These are phyloP conservation scores for Hypoxylon sp. DNA, from an alignment of 2,329 filamentous ascomycete species.

Conservation along the genomic window DNA sequence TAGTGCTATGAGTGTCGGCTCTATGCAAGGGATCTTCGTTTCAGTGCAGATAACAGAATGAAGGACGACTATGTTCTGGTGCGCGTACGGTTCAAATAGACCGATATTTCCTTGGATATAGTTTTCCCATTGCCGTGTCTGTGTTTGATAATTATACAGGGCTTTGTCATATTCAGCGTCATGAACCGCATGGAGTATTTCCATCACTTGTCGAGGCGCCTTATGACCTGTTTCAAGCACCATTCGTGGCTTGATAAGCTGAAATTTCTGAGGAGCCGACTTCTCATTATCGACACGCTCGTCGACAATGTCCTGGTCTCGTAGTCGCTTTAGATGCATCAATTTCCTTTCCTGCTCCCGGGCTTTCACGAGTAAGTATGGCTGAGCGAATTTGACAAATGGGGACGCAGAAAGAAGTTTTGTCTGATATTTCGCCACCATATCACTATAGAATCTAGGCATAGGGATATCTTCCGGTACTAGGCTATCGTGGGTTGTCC, in stretches of 20 bases:
- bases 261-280: constrained; percentile 75
- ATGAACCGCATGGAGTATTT: constrained; percentile 92
- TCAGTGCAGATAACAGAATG: constrained; percentile 94
- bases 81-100: constrained; percentile 92
- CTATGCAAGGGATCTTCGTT: constrained; percentile 91
- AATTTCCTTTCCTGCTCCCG: constrained; percentile 89
- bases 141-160: constrained; percentile 89
- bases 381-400: constrained; percentile 94
- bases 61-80: constrained; percentile 94
- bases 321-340: constrained; percentile 80
- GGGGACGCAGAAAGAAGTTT: constrained; percentile 94
- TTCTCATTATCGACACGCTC: constrained; percentile 68
- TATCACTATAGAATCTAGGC: constrained; percentile 93
- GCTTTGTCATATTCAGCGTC: constrained; percentile 97
- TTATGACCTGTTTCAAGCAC: constrained; percentile 83
- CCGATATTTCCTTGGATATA: constrained; percentile 89
- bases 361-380: constrained; percentile 90
- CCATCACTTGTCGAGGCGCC: constrained; percentile 86
- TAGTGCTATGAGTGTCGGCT: constrained; percentile 88
- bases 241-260: constrained; percentile 95
- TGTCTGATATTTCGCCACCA: constrained; percentile 91
- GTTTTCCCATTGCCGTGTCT: constrained; percentile 95
- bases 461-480: constrained; percentile 82
- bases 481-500: constrained; percentile 60
- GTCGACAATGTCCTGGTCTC: constrained; percentile 75